These are phyloP conservation scores for Collybia mongolica DNA, from an alignment of 768 basidiomycete genomes.

Conservation along the genomic window DNA sequence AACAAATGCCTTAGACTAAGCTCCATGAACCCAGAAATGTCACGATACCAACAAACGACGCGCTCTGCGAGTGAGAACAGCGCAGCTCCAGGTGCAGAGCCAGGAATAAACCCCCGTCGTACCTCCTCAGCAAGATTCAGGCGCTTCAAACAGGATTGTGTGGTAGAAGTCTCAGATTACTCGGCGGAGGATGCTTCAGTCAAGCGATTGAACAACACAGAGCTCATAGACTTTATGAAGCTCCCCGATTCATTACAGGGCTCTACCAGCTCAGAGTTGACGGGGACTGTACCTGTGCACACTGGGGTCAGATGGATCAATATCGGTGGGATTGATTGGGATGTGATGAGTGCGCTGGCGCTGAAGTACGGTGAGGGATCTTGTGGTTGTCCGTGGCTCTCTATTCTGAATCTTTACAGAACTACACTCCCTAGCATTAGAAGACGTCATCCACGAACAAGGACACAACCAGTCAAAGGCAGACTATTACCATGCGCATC, in stretches of 20 bases:
- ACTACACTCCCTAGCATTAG: constrained; percentile 62
- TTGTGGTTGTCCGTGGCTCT: background rate
- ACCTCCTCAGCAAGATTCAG: constrained; percentile 46
- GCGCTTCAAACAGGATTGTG: constrained; percentile 52
- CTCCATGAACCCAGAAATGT: background rate
- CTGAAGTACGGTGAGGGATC: constrained; percentile 49
- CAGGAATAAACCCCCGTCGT: constrained; percentile 59
- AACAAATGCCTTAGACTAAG: background rate
- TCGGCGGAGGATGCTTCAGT: constrained; percentile 42
- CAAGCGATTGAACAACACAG: constrained; percentile 46
- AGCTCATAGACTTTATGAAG: constrained; percentile 45
- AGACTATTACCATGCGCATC: constrained; percentile 50
- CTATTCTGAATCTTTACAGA: constrained; percentile 33
- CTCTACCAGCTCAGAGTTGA: constrained; percentile 4
- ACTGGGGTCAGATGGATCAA: constrained; percentile 60
- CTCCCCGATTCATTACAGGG: constrained; percentile 20
- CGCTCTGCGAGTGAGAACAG: background rate
- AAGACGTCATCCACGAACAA: constrained; percentile 60
- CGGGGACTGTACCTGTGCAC: constrained; percentile 18
- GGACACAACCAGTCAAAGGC: constrained; percentile 47
- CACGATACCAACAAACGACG: background rate
- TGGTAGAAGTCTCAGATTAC: constrained; percentile 63
- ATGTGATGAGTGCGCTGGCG: constrained; percentile 59
- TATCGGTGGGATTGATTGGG: constrained; percentile 61
- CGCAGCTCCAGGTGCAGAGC: constrained; percentile 54